Evolutionary conservation across 192 early-diverging fungal species (phyloP).

Genomic region (Coemansia sp.): DNA sequence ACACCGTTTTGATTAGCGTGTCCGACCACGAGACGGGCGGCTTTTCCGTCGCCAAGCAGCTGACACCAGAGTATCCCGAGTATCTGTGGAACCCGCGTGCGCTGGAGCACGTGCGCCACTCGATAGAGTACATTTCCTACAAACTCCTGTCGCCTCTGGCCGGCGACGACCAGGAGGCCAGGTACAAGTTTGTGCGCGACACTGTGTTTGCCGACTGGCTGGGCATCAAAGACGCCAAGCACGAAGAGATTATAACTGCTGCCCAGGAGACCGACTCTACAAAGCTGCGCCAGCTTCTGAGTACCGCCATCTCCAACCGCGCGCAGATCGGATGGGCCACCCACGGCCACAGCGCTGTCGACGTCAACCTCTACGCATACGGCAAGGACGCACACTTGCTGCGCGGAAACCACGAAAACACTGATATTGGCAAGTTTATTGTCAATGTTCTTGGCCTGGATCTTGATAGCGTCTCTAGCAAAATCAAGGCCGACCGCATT

Average conservation of each 20-base stretch:
- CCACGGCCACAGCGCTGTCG: constrained; percentile 89
- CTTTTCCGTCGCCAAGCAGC: constrained; percentile 75
- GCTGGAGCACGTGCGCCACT: constrained; percentile 64
- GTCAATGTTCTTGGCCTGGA: constrained; percentile 57
- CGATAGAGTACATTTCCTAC: constrained; percentile 56
- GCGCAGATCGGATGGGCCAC: constrained; percentile 77
- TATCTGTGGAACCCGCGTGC: constrained; percentile 82
- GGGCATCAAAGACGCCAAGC: constrained; percentile 65
- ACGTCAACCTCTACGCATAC: constrained; percentile 91
- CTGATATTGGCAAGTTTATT: constrained; percentile 75
- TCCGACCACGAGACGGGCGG: constrained; percentile 99
- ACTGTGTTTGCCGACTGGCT: constrained; percentile 64
- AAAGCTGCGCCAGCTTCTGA: constrained; percentile 51
- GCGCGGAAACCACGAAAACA: constrained; percentile 84
- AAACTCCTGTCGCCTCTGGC: constrained; percentile 22
- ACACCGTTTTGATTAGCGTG: constrained; percentile 85
- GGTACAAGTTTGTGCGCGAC: constrained; percentile 48
- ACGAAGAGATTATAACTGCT: constrained; percentile 58
- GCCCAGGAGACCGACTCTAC: constrained; percentile 22
- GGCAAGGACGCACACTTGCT: constrained; percentile 59
- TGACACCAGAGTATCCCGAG: constrained; percentile 68
- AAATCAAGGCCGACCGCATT: constrained; percentile 47
- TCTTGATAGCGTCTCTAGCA: constrained; percentile 56
- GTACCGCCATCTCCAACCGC: constrained; percentile 53
- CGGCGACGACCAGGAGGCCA: not conserved